phyloP scores from a whole-genome alignment of 306 rosid genomes.

The Quercus engelmannii region DNA sequence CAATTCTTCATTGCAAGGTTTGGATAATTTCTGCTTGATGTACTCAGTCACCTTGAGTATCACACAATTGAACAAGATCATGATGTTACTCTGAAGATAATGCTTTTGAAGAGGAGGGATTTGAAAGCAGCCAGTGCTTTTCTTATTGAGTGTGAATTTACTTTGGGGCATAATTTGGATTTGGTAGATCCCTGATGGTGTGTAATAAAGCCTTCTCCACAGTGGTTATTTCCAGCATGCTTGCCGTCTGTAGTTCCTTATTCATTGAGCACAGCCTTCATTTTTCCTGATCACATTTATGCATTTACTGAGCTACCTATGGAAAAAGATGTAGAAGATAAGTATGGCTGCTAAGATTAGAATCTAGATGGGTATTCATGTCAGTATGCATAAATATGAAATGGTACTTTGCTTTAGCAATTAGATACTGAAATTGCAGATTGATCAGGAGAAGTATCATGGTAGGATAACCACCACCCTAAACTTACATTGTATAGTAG shows the following conservation, averaged over 20 bases:
- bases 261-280: not conserved
- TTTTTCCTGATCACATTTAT: not conserved
- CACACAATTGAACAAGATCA: not conserved
- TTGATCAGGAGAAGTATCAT: constrained; percentile 4
- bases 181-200: not conserved
- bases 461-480: not conserved
- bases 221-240: not conserved
- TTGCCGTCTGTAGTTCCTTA: not conserved
- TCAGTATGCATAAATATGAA: not conserved
- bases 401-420: not conserved
- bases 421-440: not conserved
- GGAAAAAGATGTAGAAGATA: not conserved
- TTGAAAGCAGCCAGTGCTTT: not conserved
- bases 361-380: not conserved
- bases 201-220: not conserved
- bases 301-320: not conserved
- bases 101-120: not conserved
- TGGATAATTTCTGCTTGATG: not conserved
- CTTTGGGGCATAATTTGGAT: not conserved
- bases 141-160: not conserved
- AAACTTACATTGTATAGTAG: not conserved
- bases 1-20: not conserved
- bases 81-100: not conserved
- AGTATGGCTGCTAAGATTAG: not conserved
- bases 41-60: not conserved